Conservation (phyloP, 202 grass and related monocot genomes). For the Digitaria exilis region DNA sequence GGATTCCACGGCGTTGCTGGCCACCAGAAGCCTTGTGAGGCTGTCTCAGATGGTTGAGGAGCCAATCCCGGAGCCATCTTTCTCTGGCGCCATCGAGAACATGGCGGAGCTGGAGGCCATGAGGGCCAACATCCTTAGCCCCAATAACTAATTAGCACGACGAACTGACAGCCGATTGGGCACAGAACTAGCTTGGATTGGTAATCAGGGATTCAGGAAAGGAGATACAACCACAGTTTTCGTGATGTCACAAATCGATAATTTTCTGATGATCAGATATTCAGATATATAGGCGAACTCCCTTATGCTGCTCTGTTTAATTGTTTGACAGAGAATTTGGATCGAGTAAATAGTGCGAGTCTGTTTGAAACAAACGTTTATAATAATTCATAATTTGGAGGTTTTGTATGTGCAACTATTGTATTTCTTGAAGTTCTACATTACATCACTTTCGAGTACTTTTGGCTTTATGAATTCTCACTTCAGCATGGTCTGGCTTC, state of each 20-base stretch:
- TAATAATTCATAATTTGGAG: background rate
- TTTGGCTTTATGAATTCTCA: background rate
- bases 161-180: slow-evolving; percentile 29
- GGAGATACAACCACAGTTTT: background rate
- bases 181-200: background rate
- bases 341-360: background rate
- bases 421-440: too few species aligned
- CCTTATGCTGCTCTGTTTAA: background rate
- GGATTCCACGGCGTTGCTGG: slow-evolving; percentile 56
- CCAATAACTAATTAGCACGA: slow-evolving; percentile 36
- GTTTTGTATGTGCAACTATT: too few species aligned
- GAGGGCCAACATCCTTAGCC: slow-evolving; percentile 54
- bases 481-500: background rate
- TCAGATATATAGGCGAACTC: background rate
- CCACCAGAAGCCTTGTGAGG: slow-evolving; percentile 62
- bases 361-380: background rate
- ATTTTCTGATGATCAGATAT: background rate
- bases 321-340: background rate
- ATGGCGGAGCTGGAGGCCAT: slow-evolving; percentile 60
- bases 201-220: background rate
- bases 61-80: slow-evolving; percentile 59
- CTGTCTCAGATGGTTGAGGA: slow-evolving; percentile 63
- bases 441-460: too few species aligned
- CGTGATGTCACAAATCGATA: background rate
- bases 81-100: slow-evolving; percentile 49